These are phyloP conservation scores for Aspergillus clavatus DNA, from an alignment of 2,329 filamentous ascomycete genomes.

Conservation along the genomic window DNA sequence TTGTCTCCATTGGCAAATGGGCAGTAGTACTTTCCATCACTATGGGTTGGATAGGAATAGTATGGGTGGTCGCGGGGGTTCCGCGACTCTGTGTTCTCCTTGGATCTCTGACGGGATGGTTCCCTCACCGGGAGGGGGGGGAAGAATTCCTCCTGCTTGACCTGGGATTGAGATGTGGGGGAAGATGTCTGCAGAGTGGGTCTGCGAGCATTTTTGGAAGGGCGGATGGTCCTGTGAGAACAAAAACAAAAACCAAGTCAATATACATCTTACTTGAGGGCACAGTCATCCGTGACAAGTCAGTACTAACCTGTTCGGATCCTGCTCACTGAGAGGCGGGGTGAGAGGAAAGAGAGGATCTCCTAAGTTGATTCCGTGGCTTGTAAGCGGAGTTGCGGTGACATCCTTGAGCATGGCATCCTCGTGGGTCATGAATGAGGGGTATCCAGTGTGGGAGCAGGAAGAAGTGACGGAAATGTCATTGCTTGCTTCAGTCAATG, in stretches of 20 bases:
- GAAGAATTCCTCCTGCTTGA: slow-evolving; percentile 39
- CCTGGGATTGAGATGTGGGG: slow-evolving; percentile 27
- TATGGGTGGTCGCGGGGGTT: slow-evolving; percentile 41
- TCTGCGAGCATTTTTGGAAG: slow-evolving; percentile 36
- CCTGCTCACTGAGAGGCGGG: slow-evolving; percentile 37
- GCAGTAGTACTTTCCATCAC: slow-evolving; percentile 87
- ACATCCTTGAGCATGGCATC: slow-evolving; percentile 36
- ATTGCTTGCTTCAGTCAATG: slow-evolving; percentile 40
- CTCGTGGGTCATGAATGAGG: slow-evolving; percentile 35
- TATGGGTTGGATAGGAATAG: slow-evolving; percentile 40
- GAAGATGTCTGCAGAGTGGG: slow-evolving; percentile 30
- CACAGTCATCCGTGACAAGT: slow-evolving; percentile 2
- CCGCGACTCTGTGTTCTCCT: slow-evolving; percentile 35
- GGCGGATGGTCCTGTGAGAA: slow-evolving; percentile 34
- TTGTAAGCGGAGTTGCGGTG: slow-evolving; percentile 30
- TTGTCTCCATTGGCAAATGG: slow-evolving; percentile 66
- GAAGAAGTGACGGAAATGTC: slow-evolving; percentile 39
- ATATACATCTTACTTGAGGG: background rate
- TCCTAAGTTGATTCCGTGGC: slow-evolving; percentile 34
- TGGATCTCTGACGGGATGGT: slow-evolving; percentile 31
- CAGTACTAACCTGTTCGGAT: slow-evolving; percentile 39
- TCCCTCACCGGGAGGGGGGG: slow-evolving; percentile 31
- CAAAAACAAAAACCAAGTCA: background rate
- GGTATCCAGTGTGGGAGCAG: slow-evolving; percentile 37
- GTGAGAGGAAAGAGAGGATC: slow-evolving; percentile 39